Evolutionary conservation across 768 basidiomycete species (phyloP).

Genomic region (Roridomyces roridus): DNA sequence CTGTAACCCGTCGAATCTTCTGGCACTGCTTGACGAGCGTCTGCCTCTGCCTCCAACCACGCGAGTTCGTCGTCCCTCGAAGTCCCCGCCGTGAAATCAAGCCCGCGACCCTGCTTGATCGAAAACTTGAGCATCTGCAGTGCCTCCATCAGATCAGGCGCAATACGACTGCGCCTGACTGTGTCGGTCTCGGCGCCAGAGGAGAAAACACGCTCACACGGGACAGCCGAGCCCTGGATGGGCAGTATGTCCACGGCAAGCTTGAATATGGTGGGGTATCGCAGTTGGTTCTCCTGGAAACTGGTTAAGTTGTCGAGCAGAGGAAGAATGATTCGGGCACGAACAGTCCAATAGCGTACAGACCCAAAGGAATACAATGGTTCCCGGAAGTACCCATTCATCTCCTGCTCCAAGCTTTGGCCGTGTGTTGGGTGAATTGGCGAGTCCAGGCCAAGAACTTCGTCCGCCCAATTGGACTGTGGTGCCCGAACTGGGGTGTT

Average conservation of each 20-base stretch:
- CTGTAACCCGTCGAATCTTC: background rate
- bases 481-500: background rate
- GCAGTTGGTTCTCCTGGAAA: conserved; percentile 7
- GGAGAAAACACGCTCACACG: conserved; percentile 9
- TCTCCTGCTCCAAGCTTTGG: conserved; percentile 3
- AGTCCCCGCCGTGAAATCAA: conserved; percentile 1
- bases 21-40: background rate
- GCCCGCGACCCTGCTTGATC: background rate
- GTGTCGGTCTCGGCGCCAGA: conserved; percentile 9
- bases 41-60: background rate
- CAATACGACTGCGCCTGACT: background rate
- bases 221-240: conserved; percentile 3
- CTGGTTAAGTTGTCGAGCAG: background rate
- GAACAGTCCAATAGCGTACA: conserved; percentile 8
- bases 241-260: conserved; percentile 1
- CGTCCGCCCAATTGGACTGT: background rate
- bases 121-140: conserved; percentile 10
- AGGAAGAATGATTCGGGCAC: background rate
- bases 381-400: background rate
- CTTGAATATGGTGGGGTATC: conserved; percentile 6
- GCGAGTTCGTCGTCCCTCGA: background rate
- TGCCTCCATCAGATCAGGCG: conserved; percentile 3
- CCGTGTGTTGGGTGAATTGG: background rate
- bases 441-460: conserved; percentile 8
- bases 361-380: background rate